These are phyloP conservation scores for Venustampulla echinocandica DNA, from an alignment of 495 filamentous ascomycete genomes.

Conservation along the genomic window DNA sequence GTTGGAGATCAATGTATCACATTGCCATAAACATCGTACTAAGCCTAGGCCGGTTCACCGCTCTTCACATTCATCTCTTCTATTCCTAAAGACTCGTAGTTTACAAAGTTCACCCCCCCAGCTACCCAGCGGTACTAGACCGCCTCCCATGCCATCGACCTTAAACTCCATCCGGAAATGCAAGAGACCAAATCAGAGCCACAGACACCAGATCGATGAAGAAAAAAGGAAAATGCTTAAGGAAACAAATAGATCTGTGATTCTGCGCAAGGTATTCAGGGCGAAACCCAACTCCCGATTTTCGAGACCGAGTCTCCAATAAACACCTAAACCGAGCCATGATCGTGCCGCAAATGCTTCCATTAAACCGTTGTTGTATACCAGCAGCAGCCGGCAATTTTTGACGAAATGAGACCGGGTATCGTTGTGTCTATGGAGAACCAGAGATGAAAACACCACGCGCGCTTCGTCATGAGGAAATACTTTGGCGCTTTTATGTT, in stretches of 20 bases:
- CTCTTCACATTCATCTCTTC: conserved; percentile 6
- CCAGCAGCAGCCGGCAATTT: conserved; percentile 11
- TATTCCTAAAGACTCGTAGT: conserved; percentile 17
- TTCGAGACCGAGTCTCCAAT: conserved; percentile 6
- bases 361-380: conserved; percentile 22
- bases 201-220: conserved; percentile 21
- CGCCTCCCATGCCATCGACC: background rate
- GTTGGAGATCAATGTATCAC: too few species aligned
- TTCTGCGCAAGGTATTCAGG: background rate
- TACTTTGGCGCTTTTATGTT: conserved; percentile 17
- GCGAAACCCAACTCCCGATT: background rate
- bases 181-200: conserved; percentile 17
- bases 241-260: conserved; percentile 5
- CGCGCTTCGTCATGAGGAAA: conserved; percentile 13
- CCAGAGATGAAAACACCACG: conserved; percentile 22
- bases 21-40: too few species aligned
- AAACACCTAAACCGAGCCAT: conserved; percentile 13
- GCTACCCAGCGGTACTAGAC: background rate
- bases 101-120: conserved; percentile 11
- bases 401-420: conserved; percentile 23
- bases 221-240: conserved; percentile 11
- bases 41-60: too few species aligned
- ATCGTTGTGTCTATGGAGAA: conserved; percentile 27
- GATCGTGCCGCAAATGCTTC: conserved; percentile 20
- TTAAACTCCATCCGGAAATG: conserved; percentile 21